Base-by-base conservation (phyloP, 805 yeast species). In the Diddensiella santjacobensis region DNA sequence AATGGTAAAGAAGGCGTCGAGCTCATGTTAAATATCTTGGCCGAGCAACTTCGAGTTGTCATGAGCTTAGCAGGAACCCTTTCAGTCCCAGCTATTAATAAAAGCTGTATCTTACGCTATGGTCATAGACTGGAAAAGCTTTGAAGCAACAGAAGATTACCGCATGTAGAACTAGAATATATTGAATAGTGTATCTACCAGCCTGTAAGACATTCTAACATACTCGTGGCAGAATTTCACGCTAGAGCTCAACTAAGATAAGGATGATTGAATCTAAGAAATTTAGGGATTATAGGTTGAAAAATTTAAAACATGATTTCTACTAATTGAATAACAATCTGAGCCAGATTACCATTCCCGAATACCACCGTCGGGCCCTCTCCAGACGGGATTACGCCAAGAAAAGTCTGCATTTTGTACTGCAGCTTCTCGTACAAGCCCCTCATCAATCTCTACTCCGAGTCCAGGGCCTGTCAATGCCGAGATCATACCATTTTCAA, bases 1-100 rank as follows among this genome's bases (percentile, higher is more conserved):
- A 81, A 81, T 54, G 89, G 89, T 5, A 85, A 80, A 54, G 79
- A 70, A 3, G 90, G 89, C 24, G 84, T 81, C 10, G 67, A 67
- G 45, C 47, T 52, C 37, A 57, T 57, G 52, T 52, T 54, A 45
- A 46, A 47, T 37, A 49, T 59, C 15, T 45, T 59, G 10, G 42
- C 31, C 24, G 54, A 49, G 38, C 63, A 59, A 23, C 51, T 59
- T 39, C 45, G 48, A 33, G 23, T 43, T 30, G 51, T 53, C 24
- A 58, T 58, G 62, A 57, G 54, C 4, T 45, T 58, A 40, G 56
- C 62, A 3, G 62, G 62, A 8, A 42, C 49, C 31, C 38, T 33
- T 18, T 46, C 46, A 13, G 51, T 56, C 20, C 42, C 20, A 1
- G 54, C 52, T 26, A 54, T 56, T 17, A 52, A 37, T 18, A 37